Base-by-base conservation (phyloP, 805 yeast species). In the Lipomyces spencermartinsiae region DNA sequence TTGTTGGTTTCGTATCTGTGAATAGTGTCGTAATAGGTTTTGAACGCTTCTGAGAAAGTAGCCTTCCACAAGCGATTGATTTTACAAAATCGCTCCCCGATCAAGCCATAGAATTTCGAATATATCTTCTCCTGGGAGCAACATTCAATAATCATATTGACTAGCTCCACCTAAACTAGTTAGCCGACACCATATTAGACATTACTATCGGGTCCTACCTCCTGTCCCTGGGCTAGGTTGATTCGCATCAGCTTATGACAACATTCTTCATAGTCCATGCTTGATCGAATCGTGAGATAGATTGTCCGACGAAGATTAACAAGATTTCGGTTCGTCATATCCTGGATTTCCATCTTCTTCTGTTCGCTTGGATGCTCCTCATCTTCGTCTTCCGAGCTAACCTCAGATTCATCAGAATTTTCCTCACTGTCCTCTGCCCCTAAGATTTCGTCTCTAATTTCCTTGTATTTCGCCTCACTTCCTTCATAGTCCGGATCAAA, bases 251-350 rank as follows among this genome's bases (percentile, higher is more conserved):
- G 79, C 77, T 93, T 93, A 77, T 93, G 98, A 0, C 92, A 93
- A 0, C 97, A 94, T 80, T 95, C 99, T 72, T 92, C 97, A 4
- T 93, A 87, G 0, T 96, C 89, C 89, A 94, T 86, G 68, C 97
- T 88, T 29, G 97, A 92, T 89, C 91, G 92, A 9, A 95, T 81
- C 0, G 94, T 89, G 35, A 93, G 80, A 74, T 94, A 94, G 1
- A 94, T 89, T 1, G 85, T 85, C 73, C 92, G 92, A 73, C 92
- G 92, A 72, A 87, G 87, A 61, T 87, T 86, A 1, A 87, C 81
- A 37, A 88, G 78, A 33, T 86, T 86, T 0, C 88, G 79, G 59
- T 89, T 89, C 0, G 97, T 90, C 82, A 89, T 78, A 77, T 93
- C 97, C 54, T 82, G 81, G 54, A 89, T 83, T 61, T 79, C 78